phyloP scores from a whole-genome alignment of 139 green algal genomes.

The Haematococcus sp. region DNA sequence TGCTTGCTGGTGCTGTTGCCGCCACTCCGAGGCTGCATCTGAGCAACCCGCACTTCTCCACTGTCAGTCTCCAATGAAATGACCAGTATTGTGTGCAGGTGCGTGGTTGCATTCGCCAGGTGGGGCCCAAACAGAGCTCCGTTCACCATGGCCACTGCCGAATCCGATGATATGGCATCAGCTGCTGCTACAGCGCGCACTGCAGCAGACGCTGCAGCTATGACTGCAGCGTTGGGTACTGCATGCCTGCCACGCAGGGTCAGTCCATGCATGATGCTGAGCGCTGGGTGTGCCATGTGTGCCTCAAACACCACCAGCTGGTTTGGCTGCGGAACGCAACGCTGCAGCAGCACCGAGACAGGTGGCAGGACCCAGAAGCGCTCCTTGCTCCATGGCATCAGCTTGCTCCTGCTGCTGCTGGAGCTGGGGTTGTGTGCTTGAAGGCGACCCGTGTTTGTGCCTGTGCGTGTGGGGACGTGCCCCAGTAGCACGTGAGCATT shows the following conservation, averaged over 20 bases:
- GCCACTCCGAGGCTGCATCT: too few species aligned
- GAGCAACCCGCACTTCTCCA: too few species aligned
- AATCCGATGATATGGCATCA: background rate
- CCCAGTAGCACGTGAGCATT: constrained; percentile 70
- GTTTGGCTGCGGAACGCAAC: background rate
- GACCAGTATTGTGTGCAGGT: background rate
- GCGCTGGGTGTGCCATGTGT: background rate
- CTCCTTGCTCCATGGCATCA: background rate
- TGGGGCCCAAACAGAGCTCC: background rate
- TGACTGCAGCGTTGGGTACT: background rate
- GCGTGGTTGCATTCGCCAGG: background rate
- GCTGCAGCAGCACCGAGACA: background rate
- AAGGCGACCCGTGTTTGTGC: too few species aligned
- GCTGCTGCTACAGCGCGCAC: background rate
- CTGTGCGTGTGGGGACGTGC: background rate
- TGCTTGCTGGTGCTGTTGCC: too few species aligned
- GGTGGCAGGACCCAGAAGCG: background rate
- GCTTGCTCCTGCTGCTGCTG: too few species aligned
- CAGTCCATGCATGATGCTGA: background rate
- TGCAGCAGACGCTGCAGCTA: too few species aligned
- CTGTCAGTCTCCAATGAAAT: too few species aligned
- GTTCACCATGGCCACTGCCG: background rate
- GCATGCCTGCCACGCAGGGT: background rate
- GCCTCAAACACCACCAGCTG: background rate
- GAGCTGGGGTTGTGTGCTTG: too few species aligned